Conservation (phyloP, 179 eudicot genomes). For the Pouteria campechiana region DNA sequence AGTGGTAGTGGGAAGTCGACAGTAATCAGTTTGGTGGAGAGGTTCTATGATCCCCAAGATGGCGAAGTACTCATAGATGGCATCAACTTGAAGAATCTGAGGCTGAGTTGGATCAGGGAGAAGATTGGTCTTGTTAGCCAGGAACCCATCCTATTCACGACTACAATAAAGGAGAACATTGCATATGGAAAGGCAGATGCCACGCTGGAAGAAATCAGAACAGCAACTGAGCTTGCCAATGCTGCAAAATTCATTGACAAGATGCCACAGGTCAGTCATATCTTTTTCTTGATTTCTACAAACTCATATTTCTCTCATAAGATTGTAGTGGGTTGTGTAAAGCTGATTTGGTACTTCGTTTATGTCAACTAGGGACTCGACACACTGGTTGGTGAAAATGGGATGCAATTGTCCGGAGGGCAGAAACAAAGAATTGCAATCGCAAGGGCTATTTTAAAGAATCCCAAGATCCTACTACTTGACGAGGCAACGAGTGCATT, state of each 20-base stretch:
- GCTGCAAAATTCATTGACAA: conserved; percentile 80
- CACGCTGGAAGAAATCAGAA: conserved; percentile 46
- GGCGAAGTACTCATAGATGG: conserved; percentile 77
- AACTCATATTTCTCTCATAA: no score
- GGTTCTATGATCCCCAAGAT: conserved; percentile 87
- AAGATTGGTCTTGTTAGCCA: conserved; percentile 80
- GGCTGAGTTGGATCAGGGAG: conserved; percentile 57
- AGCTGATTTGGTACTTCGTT: no score
- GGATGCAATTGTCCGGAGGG: conserved; percentile 83
- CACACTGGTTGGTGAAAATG: conserved; percentile 88
- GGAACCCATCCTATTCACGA: conserved; percentile 64
- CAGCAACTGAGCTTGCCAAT: conserved; percentile 70
- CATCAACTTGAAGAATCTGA: conserved; percentile 42
- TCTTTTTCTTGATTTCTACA: not conserved
- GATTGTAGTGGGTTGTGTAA: no score
- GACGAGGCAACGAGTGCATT: conserved; percentile 93
- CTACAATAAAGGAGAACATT: conserved; percentile 59
- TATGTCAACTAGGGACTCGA: conserved; percentile 44
- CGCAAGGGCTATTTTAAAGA: conserved; percentile 70
- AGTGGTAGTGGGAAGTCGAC: conserved; percentile 96
- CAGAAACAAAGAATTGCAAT: conserved; percentile 93
- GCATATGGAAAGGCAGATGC: conserved; percentile 68
- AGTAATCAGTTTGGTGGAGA: conserved; percentile 63
- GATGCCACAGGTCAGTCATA: conserved; percentile 42
- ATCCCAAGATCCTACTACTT: conserved; percentile 70